Evolutionary conservation across 805 yeast genomes (phyloP).

Genomic region (Ogataea nonfermentans): DNA sequence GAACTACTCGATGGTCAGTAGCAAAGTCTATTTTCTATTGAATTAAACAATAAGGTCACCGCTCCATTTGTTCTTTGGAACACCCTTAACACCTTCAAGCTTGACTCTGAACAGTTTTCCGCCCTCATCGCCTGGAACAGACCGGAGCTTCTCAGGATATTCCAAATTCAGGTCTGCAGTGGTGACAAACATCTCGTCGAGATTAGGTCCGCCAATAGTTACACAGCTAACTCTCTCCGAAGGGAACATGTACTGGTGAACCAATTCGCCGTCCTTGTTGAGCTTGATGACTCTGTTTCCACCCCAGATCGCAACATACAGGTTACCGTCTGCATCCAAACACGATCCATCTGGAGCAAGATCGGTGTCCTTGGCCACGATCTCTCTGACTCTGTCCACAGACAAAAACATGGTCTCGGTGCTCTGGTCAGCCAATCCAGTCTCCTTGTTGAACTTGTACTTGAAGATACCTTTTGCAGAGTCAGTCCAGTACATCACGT

Average conservation of each 20-base stretch:
- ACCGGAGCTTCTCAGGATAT: constrained; percentile 30
- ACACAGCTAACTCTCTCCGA: constrained; percentile 62
- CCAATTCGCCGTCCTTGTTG: constrained; percentile 46
- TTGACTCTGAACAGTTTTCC: constrained; percentile 56
- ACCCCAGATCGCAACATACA: constrained; percentile 70
- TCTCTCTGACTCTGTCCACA: constrained; percentile 12
- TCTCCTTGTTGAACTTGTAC: constrained; percentile 39
- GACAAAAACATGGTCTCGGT: constrained; percentile 42
- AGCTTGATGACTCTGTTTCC: constrained; percentile 55
- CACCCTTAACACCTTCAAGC: constrained; percentile 36
- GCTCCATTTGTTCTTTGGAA: constrained; percentile 30
- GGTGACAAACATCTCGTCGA: constrained; percentile 63
- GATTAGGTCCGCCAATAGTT: constrained; percentile 59
- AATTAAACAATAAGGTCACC: constrained; percentile 24
- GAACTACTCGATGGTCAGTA: constrained; percentile 12
- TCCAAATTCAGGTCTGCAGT: constrained; percentile 56
- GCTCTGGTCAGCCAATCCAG: constrained; percentile 30
- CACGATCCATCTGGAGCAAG: constrained; percentile 84
- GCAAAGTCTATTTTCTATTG: not conserved
- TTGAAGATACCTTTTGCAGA: constrained; percentile 48
- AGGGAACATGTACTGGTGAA: constrained; percentile 56
- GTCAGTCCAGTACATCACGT: constrained; percentile 51
- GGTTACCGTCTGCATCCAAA: constrained; percentile 49
- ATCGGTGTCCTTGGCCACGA: constrained; percentile 21
- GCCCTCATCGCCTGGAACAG: constrained; percentile 46